Conservation (phyloP, 306 rosid genomes). For the Rubus parviflorus region DNA sequence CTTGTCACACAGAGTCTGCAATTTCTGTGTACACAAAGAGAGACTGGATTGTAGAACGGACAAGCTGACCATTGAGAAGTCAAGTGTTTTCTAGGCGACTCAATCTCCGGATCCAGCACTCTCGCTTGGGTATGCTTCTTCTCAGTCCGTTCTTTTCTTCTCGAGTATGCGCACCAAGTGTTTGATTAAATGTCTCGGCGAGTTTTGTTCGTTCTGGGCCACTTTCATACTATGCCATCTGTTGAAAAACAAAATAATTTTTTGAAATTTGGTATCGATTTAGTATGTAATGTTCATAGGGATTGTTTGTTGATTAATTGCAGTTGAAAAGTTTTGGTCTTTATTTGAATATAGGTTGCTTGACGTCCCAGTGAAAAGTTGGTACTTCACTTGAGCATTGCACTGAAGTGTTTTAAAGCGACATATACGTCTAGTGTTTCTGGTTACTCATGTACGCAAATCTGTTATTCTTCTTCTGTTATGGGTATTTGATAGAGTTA, state of each 20-base stretch:
- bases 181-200: constrained; percentile 1
- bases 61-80: neutral
- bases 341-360: neutral
- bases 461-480: neutral
- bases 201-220: neutral
- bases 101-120: constrained; percentile 11
- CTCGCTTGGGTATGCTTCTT: constrained; percentile 8
- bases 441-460: neutral
- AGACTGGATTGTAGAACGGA: neutral
- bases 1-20: neutral
- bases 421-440: no score
- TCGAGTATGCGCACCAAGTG: neutral
- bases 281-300: neutral
- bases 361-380: neutral
- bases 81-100: neutral
- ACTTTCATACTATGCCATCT: neutral
- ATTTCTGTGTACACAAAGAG: neutral
- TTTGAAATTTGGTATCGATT: neutral
- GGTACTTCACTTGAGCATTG: neutral
- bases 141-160: neutral
- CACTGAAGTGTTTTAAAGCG: neutral
- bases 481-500: neutral
- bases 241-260: neutral
- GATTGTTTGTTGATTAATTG: neutral
- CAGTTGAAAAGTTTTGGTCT: constrained; percentile 5